Percentiles rank a stretch among this genome's conserved stretches.
phyloP scores from a whole-genome alignment of 495 filamentous ascomycete species.

The Penicillium antarcticum region DNA sequence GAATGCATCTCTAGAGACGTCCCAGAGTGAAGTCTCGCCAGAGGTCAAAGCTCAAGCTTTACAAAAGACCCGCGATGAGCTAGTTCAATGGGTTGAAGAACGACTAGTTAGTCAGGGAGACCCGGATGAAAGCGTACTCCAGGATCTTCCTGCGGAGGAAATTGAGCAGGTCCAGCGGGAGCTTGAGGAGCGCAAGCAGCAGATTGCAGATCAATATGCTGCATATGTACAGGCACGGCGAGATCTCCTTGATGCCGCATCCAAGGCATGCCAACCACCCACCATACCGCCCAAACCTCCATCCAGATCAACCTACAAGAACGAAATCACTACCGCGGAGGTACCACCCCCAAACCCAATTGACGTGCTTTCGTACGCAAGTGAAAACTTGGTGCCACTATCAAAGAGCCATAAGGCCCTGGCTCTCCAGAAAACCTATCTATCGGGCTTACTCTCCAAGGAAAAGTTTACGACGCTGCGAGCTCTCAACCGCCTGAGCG shows the following conservation, averaged over 20 bases:
- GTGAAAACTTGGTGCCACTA: conserved; percentile 52
- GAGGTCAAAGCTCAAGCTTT: conserved; percentile 44
- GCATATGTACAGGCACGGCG: conserved; percentile 36
- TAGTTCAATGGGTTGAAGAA: conserved; percentile 71
- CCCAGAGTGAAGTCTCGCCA: conserved; percentile 10
- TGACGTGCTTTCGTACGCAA: conserved; percentile 52
- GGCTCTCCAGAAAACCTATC: conserved; percentile 61
- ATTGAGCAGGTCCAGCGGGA: conserved; percentile 33
- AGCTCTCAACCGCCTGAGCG: conserved; percentile 55
- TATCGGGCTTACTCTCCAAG: conserved; percentile 54
- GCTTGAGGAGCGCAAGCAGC: conserved; percentile 39
- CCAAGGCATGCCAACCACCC: conserved; percentile 35
- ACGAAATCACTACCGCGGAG: conserved; percentile 11
- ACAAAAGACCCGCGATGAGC: conserved; percentile 55
- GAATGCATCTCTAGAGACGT: conserved; percentile 18
- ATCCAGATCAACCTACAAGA: conserved; percentile 24
- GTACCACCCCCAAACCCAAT: conserved; percentile 17
- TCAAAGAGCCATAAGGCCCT: conserved; percentile 59
- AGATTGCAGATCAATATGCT: conserved; percentile 48
- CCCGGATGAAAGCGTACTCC: conserved; percentile 34
- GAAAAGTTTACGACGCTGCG: conserved; percentile 57
- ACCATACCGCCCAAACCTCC: conserved; percentile 21
- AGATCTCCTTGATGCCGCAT: conserved; percentile 36
- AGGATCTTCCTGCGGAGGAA: conserved; percentile 32
- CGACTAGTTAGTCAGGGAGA: conserved; percentile 56